These are phyloP conservation scores for Chimonanthus praecox DNA, from an alignment of 164 flowering plant species.

Conservation along the genomic window DNA sequence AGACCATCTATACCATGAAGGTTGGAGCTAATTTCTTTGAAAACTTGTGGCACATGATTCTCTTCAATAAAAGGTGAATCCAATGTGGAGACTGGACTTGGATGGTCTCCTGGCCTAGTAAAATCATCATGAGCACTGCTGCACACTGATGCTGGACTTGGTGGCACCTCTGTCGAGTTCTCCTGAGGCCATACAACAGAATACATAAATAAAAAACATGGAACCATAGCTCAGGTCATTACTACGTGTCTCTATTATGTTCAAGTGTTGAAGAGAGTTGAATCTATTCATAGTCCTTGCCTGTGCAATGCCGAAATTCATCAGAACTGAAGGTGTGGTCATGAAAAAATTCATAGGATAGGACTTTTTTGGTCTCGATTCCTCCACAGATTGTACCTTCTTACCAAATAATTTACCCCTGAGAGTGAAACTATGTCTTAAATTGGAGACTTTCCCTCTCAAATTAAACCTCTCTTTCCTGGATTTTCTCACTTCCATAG, in stretches of 20 bases:
- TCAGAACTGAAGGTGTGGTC: conserved; percentile 49
- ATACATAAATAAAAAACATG: neutral
- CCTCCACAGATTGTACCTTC: conserved; percentile 49
- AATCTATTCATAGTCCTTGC: conserved; percentile 33
- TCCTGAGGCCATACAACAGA: conserved; percentile 40
- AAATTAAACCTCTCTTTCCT: conserved; percentile 67
- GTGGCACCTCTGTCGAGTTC: conserved; percentile 94
- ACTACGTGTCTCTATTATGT: too few relatives aligned
- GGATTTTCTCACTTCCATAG: conserved; percentile 36
- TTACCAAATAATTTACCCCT: conserved; percentile 63
- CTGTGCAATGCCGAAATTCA: conserved; percentile 38
- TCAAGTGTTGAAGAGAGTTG: neutral
- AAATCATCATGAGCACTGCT: conserved; percentile 67
- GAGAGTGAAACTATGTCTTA: conserved; percentile 55
- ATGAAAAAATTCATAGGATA: conserved; percentile 36
- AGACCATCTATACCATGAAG: conserved; percentile 39
- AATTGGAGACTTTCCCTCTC: conserved; percentile 65
- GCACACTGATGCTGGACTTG: conserved; percentile 95
- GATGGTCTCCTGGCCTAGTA: conserved; percentile 44
- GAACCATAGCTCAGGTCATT: neutral
- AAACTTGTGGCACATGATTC: conserved; percentile 36
- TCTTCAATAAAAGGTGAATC: conserved; percentile 50
- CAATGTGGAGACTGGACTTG: conserved; percentile 55
- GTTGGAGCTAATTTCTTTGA: conserved; percentile 75
- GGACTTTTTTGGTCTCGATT: conserved; percentile 22